phyloP scores from a whole-genome alignment of 2,329 filamentous ascomycete species.

The Elsinoe necatrix region DNA sequence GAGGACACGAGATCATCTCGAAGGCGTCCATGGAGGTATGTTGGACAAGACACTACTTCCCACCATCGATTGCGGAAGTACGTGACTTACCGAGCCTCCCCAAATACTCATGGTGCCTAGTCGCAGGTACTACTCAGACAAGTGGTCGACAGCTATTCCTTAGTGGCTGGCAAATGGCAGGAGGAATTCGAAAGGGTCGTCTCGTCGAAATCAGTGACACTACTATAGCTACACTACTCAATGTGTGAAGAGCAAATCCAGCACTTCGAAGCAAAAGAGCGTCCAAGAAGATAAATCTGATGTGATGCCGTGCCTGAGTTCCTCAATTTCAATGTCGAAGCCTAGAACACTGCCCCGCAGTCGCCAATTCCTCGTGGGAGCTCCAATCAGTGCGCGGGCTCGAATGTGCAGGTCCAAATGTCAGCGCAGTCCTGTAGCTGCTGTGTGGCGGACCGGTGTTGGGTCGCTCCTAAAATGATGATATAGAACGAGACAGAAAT shows the following conservation, averaged over 20 bases:
- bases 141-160: not conserved
- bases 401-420: not conserved
- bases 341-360: not conserved
- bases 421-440: too few species aligned
- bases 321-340: not conserved
- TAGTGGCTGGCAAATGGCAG: not conserved
- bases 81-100: conserved; percentile 2
- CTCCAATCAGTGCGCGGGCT: not conserved
- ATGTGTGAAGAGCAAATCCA: too few species aligned
- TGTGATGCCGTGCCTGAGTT: not conserved
- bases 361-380: not conserved
- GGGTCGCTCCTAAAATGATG: too few species aligned
- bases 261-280: too few species aligned
- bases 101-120: not conserved
- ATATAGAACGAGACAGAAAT: not conserved
- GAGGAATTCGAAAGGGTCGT: too few species aligned
- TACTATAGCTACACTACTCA: too few species aligned
- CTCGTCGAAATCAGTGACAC: too few species aligned
- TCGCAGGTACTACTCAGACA: not conserved
- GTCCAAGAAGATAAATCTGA: too few species aligned
- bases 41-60: too few species aligned
- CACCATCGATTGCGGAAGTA: not conserved
- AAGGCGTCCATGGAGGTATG: too few species aligned
- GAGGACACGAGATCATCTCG: too few species aligned
- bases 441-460: too few species aligned